These are phyloP conservation scores for Setomelanomma holmii DNA, from an alignment of 2,329 filamentous ascomycete species.

Conservation along the genomic window DNA sequence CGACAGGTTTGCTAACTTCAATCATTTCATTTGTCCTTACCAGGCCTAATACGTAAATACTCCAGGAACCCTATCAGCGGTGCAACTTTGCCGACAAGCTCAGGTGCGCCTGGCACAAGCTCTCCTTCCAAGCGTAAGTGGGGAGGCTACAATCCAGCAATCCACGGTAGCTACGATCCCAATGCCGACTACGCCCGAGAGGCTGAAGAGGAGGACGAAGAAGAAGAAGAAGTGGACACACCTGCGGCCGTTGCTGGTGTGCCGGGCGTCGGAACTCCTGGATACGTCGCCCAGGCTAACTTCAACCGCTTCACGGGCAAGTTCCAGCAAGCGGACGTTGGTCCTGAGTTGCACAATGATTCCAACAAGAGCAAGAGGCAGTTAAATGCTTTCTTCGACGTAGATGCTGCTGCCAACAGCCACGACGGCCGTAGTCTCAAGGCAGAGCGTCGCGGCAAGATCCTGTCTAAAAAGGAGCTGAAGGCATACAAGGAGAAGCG, in stretches of 20 bases:
- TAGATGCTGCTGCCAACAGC: constrained; percentile 88
- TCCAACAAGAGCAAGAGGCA: constrained; percentile 87
- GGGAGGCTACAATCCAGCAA: constrained; percentile 92
- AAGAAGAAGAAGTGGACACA: constrained; percentile 34
- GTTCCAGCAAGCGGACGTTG: constrained; percentile 73
- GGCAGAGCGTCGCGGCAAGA: constrained; percentile 86
- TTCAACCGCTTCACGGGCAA: constrained; percentile 92
- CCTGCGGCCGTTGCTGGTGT: constrained; percentile 36
- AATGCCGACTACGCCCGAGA: constrained; percentile 85
- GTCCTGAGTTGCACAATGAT: constrained; percentile 80
- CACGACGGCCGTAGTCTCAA: constrained; percentile 91
- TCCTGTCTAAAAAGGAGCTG: constrained; percentile 82
- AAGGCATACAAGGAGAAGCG: constrained; percentile 93
- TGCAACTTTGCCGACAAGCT: constrained; percentile 36
- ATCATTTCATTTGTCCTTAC: constrained; percentile 33
- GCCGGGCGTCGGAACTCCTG: constrained; percentile 15
- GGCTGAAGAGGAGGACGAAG: constrained; percentile 51
- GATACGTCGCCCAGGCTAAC: constrained; percentile 72
- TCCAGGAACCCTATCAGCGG: constrained; percentile 30
- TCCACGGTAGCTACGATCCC: constrained; percentile 96
- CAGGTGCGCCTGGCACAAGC: constrained; percentile 42
- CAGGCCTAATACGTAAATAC: constrained; percentile 39
- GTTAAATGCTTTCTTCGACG: constrained; percentile 95
- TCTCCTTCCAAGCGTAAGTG: constrained; percentile 49
- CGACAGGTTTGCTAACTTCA: constrained; percentile 47